A percentile compares a stretch with the other conserved stretches of the same genome.
These are phyloP conservation scores for Geranomyces michiganensis DNA, from an alignment of 192 early-diverging fungal genomes.

Conservation along the genomic window DNA sequence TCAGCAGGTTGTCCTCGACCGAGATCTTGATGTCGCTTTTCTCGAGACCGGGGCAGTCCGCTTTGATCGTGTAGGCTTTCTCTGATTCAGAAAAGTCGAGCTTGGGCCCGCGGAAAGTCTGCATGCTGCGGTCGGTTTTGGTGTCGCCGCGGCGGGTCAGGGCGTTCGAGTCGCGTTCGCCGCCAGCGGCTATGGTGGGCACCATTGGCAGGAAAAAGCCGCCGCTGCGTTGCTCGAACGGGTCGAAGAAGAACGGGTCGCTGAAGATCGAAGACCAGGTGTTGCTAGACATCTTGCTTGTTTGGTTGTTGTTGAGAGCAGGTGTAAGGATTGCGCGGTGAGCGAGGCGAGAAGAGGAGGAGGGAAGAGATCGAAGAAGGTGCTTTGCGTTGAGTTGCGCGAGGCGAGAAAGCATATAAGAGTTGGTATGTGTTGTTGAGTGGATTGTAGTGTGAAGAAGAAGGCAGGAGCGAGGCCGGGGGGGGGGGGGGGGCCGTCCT, in stretches of 20 bases:
- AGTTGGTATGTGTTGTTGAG: too few species aligned
- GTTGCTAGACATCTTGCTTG: neutral
- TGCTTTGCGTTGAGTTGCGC: too few species aligned
- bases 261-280: neutral
- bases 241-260: slow-evolving; percentile 26
- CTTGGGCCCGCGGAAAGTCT: slow-evolving; percentile 19
- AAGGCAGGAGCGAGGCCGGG: too few species aligned
- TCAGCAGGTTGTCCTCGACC: slow-evolving; percentile 36
- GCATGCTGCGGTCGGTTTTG: neutral
- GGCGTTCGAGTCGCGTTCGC: neutral
- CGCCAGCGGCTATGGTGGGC: neutral
- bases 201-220: slow-evolving; percentile 1
- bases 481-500: too few species aligned
- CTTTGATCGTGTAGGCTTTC: slow-evolving; percentile 36
- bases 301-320: neutral
- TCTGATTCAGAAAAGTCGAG: slow-evolving; percentile 44
- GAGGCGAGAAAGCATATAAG: too few species aligned
- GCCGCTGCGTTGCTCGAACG: slow-evolving; percentile 12
- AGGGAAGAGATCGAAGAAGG: too few species aligned
- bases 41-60: slow-evolving; percentile 45
- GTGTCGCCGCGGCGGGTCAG: neutral
- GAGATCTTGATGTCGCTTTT: slow-evolving; percentile 41
- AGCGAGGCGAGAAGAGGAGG: too few species aligned
- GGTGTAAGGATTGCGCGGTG: too few species aligned
- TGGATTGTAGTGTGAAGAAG: too few species aligned